Evolutionary conservation across 192 early-diverging fungal genomes (phyloP).

Genomic region (Chytriomyces confervae): DNA sequence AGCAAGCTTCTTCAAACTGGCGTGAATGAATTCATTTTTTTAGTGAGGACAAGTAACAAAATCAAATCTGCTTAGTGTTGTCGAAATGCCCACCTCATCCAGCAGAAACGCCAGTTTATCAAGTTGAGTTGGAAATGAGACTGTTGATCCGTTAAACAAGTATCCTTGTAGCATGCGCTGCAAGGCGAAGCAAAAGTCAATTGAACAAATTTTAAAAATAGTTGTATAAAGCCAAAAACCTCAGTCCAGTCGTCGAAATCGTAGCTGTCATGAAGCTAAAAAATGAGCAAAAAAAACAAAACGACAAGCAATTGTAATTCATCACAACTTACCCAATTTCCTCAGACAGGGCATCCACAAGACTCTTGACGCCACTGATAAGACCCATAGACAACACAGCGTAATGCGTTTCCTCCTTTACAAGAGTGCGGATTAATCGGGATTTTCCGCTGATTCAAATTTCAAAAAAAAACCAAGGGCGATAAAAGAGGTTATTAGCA

Average conservation of each 20-base stretch:
- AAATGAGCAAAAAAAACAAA: no score
- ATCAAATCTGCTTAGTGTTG: no score
- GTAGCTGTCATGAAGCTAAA: background rate
- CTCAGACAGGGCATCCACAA: conserved; percentile 33
- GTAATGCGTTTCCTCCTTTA: conserved; percentile 2
- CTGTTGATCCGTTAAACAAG: conserved; percentile 11
- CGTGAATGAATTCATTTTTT: background rate
- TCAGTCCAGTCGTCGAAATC: conserved; percentile 40
- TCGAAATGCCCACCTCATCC: no score
- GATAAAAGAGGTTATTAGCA: background rate
- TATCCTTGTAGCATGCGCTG: conserved; percentile 22
- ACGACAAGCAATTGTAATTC: no score
- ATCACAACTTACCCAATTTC: conserved; percentile 24
- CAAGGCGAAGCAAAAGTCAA: background rate
- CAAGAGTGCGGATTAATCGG: conserved; percentile 22
- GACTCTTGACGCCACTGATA: background rate
- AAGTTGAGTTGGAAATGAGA: conserved; percentile 1
- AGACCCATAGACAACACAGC: conserved; percentile 26
- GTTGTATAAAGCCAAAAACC: background rate
- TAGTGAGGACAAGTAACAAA: background rate
- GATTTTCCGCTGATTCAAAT: background rate
- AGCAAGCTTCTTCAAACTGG: conserved; percentile 35
- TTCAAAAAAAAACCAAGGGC: no score
- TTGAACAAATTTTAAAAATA: background rate
- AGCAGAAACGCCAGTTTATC: conserved; percentile 37